Percentiles rank a stretch among this genome's conserved stretches.
Evolutionary conservation across 805 yeast species (phyloP).

Genomic region (Kodamaea lidongshanica): DNA sequence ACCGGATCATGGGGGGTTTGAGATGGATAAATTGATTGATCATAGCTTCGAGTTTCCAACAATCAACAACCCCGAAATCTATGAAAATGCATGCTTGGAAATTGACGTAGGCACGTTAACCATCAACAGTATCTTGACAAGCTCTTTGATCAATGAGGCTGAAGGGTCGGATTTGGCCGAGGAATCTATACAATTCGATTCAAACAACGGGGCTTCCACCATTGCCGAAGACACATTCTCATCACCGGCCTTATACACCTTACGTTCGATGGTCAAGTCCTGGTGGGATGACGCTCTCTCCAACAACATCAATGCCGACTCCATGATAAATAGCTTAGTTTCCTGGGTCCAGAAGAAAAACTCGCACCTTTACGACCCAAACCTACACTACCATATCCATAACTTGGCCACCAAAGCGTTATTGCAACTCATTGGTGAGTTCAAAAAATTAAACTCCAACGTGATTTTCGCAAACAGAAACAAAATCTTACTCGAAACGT

Average conservation of each 20-base stretch:
- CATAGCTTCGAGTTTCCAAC: slow-evolving; percentile 60
- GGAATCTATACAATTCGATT: slow-evolving; percentile 26
- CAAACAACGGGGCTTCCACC: slow-evolving; percentile 38
- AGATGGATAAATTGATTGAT: slow-evolving; percentile 52
- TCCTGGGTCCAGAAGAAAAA: slow-evolving; percentile 79
- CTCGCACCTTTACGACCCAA: slow-evolving; percentile 69
- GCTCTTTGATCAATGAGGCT: slow-evolving; percentile 77
- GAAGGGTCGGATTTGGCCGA: slow-evolving; percentile 79
- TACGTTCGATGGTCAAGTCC: slow-evolving; percentile 68
- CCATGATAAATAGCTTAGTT: slow-evolving; percentile 73
- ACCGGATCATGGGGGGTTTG: slow-evolving; percentile 82
- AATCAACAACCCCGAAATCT: slow-evolving; percentile 72
- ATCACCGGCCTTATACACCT: slow-evolving; percentile 60
- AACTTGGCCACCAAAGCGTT: slow-evolving; percentile 78
- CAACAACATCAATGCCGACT: slow-evolving; percentile 67
- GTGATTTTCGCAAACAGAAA: slow-evolving; percentile 78
- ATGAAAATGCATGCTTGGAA: slow-evolving; percentile 72
- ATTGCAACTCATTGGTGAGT: slow-evolving; percentile 73
- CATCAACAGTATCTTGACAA: slow-evolving; percentile 79
- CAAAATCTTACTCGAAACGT: slow-evolving; percentile 64
- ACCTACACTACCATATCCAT: slow-evolving; percentile 80
- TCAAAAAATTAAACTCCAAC: slow-evolving; percentile 69
- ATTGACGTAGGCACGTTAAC: slow-evolving; percentile 72
- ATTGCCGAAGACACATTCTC: slow-evolving; percentile 83
- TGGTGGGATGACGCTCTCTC: slow-evolving; percentile 92